Percentiles rank a stretch among this genome's conserved stretches.
Evolutionary conservation across 2,329 filamentous ascomycete species (phyloP).

Genomic region (Stagonosporopsis chrysanthemi): DNA sequence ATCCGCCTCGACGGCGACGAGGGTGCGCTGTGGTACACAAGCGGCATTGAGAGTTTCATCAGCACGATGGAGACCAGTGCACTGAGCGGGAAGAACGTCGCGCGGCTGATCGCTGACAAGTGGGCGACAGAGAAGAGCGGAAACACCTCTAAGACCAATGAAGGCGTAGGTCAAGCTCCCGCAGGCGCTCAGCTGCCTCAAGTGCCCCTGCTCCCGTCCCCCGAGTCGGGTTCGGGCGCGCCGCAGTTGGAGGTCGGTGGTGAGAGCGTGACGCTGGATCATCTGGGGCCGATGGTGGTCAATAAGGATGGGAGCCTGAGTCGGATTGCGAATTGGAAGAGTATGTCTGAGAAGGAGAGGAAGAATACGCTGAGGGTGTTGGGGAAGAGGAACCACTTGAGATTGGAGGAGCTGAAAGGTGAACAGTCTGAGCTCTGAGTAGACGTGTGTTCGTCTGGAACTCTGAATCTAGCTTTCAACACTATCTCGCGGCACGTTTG

Average conservation of each 20-base stretch:
- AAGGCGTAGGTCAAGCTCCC: background rate
- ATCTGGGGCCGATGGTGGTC: slow-evolving; percentile 76
- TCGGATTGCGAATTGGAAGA: slow-evolving; percentile 74
- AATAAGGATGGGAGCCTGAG: slow-evolving; percentile 75
- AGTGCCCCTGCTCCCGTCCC: background rate
- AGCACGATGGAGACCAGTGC: slow-evolving; percentile 97
- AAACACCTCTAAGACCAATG: background rate
- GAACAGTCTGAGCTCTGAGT: slow-evolving; percentile 15
- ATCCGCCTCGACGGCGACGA: slow-evolving; percentile 60
- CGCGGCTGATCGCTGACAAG: slow-evolving; percentile 71
- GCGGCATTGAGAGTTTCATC: slow-evolving; percentile 87
- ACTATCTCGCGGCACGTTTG: too few relatives aligned
- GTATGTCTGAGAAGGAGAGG: slow-evolving; percentile 73
- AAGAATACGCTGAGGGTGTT: slow-evolving; percentile 72
- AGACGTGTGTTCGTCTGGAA: too few relatives aligned
- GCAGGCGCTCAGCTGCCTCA: background rate
- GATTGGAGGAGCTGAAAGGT: slow-evolving; percentile 64
- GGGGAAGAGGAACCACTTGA: slow-evolving; percentile 71
- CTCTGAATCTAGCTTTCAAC: too few relatives aligned
- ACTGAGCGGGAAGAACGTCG: slow-evolving; percentile 88
- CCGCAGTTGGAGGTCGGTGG: slow-evolving; percentile 44
- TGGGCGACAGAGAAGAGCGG: slow-evolving; percentile 46
- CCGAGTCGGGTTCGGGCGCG: slow-evolving; percentile 9
- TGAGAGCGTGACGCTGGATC: slow-evolving; percentile 65
- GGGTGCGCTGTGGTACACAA: slow-evolving; percentile 69